Percentiles rank a stretch among this genome's conserved stretches.
Evolutionary conservation across 2,329 filamentous ascomycete genomes (phyloP).

Genomic region (Penicillium aurantiogriseum): DNA sequence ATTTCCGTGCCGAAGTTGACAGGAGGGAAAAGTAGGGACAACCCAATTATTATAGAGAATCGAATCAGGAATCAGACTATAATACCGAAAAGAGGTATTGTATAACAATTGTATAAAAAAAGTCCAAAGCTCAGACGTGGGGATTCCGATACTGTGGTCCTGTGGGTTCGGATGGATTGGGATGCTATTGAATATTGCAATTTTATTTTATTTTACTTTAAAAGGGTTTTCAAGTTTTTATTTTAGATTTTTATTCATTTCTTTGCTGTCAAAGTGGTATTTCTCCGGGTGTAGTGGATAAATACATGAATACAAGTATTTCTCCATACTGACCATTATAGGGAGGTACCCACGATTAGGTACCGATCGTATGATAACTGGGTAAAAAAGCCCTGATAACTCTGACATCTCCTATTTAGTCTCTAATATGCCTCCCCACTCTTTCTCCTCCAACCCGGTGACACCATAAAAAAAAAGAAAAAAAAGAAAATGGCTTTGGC

Average conservation of each 20-base stretch:
- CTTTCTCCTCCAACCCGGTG: background rate
- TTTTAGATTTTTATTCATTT: background rate
- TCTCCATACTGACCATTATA: background rate
- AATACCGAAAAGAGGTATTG: background rate
- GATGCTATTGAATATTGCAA: background rate
- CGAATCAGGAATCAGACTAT: background rate
- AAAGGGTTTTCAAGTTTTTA: background rate
- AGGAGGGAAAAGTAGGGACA: constrained; percentile 1
- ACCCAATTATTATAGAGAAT: constrained; percentile 2
- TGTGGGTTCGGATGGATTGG: background rate
- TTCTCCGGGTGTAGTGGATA: background rate
- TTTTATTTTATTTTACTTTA: background rate
- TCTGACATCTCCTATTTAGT: background rate
- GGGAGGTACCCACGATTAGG: constrained; percentile 4
- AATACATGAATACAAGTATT: background rate
- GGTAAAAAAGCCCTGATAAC: background rate
- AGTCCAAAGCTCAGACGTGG: constrained; percentile 3
- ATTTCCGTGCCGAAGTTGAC: constrained; percentile 5
- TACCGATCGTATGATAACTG: background rate
- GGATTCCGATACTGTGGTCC: constrained; percentile 4
- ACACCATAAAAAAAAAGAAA: background rate
- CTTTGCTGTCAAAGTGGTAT: background rate
- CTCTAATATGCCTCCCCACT: background rate
- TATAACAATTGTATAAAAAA: background rate
- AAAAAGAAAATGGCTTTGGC: background rate